These are phyloP conservation scores for Porosira glacialis DNA, from an alignment of 352 stramenopile species.

Conservation along the genomic window DNA sequence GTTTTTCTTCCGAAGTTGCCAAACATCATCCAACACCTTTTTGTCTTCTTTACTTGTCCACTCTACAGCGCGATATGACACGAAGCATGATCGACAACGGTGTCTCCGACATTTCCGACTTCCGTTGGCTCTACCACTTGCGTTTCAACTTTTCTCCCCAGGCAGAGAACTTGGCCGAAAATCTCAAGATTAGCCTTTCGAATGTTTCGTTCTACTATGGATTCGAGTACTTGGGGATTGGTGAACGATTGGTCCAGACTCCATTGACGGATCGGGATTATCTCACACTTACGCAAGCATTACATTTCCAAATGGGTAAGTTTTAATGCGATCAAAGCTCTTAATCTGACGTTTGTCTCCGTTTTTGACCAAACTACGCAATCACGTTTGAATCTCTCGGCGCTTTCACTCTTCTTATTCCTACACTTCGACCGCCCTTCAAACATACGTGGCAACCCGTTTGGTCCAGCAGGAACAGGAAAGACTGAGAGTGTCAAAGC, in stretches of 20 bases:
- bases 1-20: no score
- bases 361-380: not conserved
- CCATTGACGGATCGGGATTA: conserved; percentile 99
- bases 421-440: not conserved
- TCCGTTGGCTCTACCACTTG: conserved; percentile 99
- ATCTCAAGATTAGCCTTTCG: conserved; percentile 94
- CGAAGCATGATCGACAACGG: conserved; percentile 86
- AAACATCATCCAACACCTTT: no score
- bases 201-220: conserved; percentile 99
- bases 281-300: conserved; percentile 98
- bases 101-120: conserved; percentile 87
- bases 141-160: conserved; percentile 91
- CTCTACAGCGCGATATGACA: conserved; percentile 97
- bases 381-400: not conserved
- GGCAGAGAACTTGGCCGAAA: conserved; percentile 84
- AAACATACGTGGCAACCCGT: conserved; percentile 80
- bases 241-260: conserved; percentile 98
- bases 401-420: not conserved
- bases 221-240: conserved; percentile 99
- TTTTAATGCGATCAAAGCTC: not conserved
- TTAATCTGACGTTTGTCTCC: not conserved
- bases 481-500: conserved; percentile 99
- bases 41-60: no score
- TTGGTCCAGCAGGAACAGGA: conserved; percentile 98
- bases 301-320: conserved; percentile 1